These are phyloP conservation scores for Pseudogymnoascus destructans DNA, from an alignment of 2,329 filamentous ascomycete species.

Conservation along the genomic window DNA sequence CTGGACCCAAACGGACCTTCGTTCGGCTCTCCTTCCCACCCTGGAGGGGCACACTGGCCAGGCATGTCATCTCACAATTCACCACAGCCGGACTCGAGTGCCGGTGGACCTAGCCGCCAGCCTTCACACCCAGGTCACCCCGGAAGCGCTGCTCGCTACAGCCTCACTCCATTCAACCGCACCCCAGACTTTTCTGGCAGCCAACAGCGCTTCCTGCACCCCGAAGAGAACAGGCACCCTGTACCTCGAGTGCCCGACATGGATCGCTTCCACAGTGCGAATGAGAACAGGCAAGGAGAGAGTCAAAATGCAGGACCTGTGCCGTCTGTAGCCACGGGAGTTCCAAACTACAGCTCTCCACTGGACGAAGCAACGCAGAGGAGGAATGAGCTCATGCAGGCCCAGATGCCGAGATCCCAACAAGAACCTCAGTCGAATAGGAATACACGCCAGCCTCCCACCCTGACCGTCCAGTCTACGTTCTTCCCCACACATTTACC, in stretches of 20 bases:
- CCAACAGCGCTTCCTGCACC: background rate
- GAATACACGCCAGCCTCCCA: background rate
- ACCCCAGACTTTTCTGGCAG: background rate
- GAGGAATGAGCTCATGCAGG: background rate
- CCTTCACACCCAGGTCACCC: background rate
- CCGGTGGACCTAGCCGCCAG: background rate
- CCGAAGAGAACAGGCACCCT: background rate
- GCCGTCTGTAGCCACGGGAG: background rate
- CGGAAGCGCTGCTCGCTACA: background rate
- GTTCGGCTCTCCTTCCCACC: background rate
- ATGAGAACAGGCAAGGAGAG: background rate
- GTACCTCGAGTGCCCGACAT: background rate
- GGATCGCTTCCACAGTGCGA: background rate
- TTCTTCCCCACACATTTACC: background rate
- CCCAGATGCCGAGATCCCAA: background rate
- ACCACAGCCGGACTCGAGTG: background rate
- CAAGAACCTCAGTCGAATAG: background rate
- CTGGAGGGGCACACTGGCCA: background rate
- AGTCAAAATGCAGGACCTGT: background rate
- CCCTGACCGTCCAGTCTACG: background rate
- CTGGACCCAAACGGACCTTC: background rate
- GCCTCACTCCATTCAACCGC: background rate
- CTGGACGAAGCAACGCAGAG: background rate
- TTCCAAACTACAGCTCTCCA: background rate
- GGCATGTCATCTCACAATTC: background rate